A percentile compares a stretch with the other conserved stretches of the same genome.
Evolutionary conservation across 805 yeast genomes (phyloP).

Genomic region (Teunomyces lycoperdinae): DNA sequence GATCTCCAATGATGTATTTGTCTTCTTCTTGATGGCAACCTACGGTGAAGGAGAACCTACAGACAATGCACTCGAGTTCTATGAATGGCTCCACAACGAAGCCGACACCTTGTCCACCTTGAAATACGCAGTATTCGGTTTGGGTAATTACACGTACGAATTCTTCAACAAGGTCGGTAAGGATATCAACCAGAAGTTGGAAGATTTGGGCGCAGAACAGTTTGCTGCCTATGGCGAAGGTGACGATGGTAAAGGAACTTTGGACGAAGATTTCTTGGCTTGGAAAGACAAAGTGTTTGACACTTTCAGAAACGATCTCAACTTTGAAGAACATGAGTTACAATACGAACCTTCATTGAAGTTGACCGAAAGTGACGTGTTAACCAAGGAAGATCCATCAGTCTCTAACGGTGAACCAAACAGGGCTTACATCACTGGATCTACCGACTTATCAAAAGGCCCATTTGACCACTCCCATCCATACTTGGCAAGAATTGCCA

Average conservation of each 20-base stretch:
- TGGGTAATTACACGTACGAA: constrained; percentile 94
- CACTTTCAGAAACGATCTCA: constrained; percentile 57
- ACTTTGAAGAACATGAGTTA: constrained; percentile 77
- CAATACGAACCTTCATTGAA: constrained; percentile 69
- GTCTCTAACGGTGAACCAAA: constrained; percentile 79
- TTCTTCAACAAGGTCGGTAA: constrained; percentile 82
- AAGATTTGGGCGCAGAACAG: constrained; percentile 65
- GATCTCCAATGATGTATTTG: constrained; percentile 56
- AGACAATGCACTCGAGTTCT: constrained; percentile 84
- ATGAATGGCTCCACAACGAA: constrained; percentile 59
- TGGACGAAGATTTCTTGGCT: constrained; percentile 90
- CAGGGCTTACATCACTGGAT: constrained; percentile 34
- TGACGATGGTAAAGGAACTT: constrained; percentile 91
- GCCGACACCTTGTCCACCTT: constrained; percentile 53
- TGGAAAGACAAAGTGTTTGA: constrained; percentile 87
- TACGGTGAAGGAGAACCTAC: constrained; percentile 99
- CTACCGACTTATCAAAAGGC: constrained; percentile 47
- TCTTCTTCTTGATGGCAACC: constrained; percentile 75
- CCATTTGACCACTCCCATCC: constrained; percentile 86
- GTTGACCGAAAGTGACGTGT: constrained; percentile 34
- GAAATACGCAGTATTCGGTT: constrained; percentile 77
- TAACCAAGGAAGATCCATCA: constrained; percentile 27
- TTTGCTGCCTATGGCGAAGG: constrained; percentile 85
- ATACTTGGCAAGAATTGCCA: constrained; percentile 64
- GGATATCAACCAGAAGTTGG: constrained; percentile 50